Percentiles rank a stretch among this genome's conserved stretches.
These are phyloP conservation scores for Ganoderma leucocontextum DNA, from an alignment of 1,284 basidiomycete genomes.

Conservation along the genomic window DNA sequence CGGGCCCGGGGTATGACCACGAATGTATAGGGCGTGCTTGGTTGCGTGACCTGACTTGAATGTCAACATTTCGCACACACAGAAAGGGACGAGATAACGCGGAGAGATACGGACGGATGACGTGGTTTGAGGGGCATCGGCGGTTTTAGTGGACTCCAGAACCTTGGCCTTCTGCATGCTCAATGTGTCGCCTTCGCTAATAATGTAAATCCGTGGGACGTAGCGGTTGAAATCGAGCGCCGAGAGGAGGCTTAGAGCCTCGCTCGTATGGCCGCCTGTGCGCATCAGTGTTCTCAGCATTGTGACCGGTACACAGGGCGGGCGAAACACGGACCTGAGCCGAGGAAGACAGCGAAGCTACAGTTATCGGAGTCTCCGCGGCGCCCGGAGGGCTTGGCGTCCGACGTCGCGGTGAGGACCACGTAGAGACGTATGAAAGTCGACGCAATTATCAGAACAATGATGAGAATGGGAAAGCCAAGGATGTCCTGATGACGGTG, in stretches of 20 bases:
- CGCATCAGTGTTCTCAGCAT: constrained; percentile 15
- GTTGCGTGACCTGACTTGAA: constrained; percentile 21
- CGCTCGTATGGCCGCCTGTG: constrained; percentile 93
- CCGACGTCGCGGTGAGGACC: constrained; percentile 24
- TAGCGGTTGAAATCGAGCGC: constrained; percentile 83
- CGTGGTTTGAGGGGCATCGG: constrained; percentile 17
- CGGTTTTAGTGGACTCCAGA: constrained; percentile 62
- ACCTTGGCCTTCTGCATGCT: constrained; percentile 76
- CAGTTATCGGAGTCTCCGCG: constrained; percentile 42
- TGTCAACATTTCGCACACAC: constrained; percentile 17
- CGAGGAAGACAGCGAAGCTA: constrained; percentile 67
- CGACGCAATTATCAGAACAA: constrained; percentile 20
- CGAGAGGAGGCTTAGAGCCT: constrained; percentile 83
- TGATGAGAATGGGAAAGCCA: constrained; percentile 14
- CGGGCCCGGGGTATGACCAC: constrained; percentile 86
- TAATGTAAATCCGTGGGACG: constrained; percentile 80
- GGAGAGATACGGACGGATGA: constrained; percentile 34
- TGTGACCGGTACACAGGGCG: neutral
- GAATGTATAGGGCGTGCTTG: constrained; percentile 53
- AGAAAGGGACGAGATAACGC: constrained; percentile 13
- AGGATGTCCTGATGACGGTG: constrained; percentile 16
- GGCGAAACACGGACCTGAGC: constrained; percentile 57
- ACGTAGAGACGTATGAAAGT: constrained; percentile 38
- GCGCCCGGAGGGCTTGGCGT: constrained; percentile 21
- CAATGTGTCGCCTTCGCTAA: constrained; percentile 85